Conservation (phyloP, 257 asterid species). For the Ligustrum vulgare region DNA sequence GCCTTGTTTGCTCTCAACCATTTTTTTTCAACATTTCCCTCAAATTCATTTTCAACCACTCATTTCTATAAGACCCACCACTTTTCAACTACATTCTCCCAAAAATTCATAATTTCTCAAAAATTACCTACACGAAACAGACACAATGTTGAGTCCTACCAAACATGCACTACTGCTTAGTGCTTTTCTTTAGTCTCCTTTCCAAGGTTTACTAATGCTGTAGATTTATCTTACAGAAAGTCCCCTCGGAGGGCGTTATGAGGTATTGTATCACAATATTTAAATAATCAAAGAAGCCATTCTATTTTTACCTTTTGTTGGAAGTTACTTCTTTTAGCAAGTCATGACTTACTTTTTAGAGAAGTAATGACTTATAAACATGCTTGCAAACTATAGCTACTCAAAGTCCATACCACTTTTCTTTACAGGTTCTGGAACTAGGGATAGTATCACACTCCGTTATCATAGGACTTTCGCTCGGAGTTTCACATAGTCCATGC, state of each 20-base stretch:
- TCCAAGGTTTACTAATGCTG: too few relatives aligned
- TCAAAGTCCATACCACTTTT: not conserved
- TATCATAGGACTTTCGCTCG: constrained; percentile 84
- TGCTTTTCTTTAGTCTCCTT: too few relatives aligned
- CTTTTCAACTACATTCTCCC: too few relatives aligned
- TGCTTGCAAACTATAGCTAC: not conserved
- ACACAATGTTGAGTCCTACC: not conserved
- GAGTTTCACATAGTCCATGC: constrained; percentile 90
- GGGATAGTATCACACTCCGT: constrained; percentile 93
- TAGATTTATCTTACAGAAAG: not conserved
- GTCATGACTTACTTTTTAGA: too few relatives aligned
- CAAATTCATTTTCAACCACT: too few relatives aligned
- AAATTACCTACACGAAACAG: too few relatives aligned
- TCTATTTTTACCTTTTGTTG: too few relatives aligned
- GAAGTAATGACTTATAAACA: not conserved
- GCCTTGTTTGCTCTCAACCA: too few relatives aligned
- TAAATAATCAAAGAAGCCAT: not conserved
- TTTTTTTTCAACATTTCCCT: too few relatives aligned
- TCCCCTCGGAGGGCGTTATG: not conserved
- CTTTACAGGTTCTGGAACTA: constrained; percentile 71
- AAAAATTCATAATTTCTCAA: too few relatives aligned
- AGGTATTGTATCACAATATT: not conserved
- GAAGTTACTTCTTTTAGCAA: too few relatives aligned
- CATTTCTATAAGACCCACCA: too few relatives aligned
- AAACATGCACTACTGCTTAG: not conserved